Conservation (phyloP, 257 asterid species). For the Nicotiana otophora region DNA sequence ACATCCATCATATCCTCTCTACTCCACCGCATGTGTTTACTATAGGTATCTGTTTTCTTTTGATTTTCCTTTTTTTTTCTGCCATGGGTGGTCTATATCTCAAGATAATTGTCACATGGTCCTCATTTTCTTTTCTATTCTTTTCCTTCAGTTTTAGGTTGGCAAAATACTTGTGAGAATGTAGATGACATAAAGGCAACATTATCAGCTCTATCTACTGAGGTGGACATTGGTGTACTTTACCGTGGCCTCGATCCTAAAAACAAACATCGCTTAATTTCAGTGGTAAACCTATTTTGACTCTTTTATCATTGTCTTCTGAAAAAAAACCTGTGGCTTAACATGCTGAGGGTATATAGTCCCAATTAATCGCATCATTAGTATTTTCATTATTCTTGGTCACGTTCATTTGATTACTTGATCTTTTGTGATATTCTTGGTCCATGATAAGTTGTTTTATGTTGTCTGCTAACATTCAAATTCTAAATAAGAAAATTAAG, state of each 20-base stretch:
- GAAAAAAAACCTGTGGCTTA: background rate
- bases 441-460: background rate
- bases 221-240: constrained; percentile 72
- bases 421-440: background rate
- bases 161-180: constrained; percentile 90
- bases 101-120: background rate
- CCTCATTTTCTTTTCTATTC: background rate
- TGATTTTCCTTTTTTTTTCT: background rate
- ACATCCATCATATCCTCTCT: constrained; percentile 82
- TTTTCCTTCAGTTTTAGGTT: constrained; percentile 68
- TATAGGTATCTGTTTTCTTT: constrained; percentile 43
- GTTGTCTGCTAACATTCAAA: background rate
- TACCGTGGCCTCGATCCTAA: constrained; percentile 96
- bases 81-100: background rate
- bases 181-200: constrained; percentile 72
- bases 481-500: background rate
- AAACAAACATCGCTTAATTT: constrained; percentile 54
- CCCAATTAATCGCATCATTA: background rate
- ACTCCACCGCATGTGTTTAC: constrained; percentile 82
- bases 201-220: constrained; percentile 71
- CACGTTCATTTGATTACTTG: background rate
- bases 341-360: background rate
- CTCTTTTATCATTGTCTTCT: background rate
- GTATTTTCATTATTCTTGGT: background rate
- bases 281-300: constrained; percentile 63